Evolutionary conservation across 2,329 filamentous ascomycete genomes (phyloP).

Genomic region (Lecanosticta acicola): DNA sequence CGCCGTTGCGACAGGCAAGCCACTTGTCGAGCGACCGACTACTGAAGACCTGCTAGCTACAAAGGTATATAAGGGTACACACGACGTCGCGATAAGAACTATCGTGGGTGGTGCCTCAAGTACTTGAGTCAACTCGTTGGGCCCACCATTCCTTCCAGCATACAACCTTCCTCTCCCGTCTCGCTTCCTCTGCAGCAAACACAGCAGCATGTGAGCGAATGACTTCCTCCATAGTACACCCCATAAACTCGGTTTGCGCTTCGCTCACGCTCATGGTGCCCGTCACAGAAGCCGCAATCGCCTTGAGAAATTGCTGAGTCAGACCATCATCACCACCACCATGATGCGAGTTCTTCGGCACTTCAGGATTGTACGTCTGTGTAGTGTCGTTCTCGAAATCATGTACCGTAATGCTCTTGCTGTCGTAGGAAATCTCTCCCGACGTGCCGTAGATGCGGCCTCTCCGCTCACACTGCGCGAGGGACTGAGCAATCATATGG

Average conservation of each 20-base stretch:
- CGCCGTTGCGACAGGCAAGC: too few species aligned
- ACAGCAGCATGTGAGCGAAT: slow-evolving; percentile 88
- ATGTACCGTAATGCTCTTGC: slow-evolving; percentile 66
- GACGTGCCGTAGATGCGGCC: slow-evolving; percentile 79
- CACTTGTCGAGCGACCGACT: too few species aligned
- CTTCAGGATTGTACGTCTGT: slow-evolving; percentile 54
- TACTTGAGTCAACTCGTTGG: slow-evolving; percentile 12
- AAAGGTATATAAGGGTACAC: too few species aligned
- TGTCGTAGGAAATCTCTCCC: slow-evolving; percentile 84
- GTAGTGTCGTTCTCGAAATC: slow-evolving; percentile 59
- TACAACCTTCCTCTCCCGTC: slow-evolving; percentile 62
- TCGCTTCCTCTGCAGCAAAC: slow-evolving; percentile 87
- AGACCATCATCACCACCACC: slow-evolving; percentile 78
- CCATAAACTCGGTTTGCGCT: slow-evolving; percentile 71
- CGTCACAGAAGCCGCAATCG: slow-evolving; percentile 73
- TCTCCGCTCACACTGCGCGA: slow-evolving; percentile 78
- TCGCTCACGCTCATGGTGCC: slow-evolving; percentile 58
- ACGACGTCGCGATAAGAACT: too few species aligned
- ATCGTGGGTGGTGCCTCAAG: too few species aligned
- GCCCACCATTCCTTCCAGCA: slow-evolving; percentile 44
- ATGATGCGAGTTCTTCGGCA: slow-evolving; percentile 49
- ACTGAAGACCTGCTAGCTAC: too few species aligned
- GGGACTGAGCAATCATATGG: slow-evolving; percentile 90
- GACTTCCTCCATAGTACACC: slow-evolving; percentile 78
- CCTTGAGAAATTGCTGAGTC: slow-evolving; percentile 73